Percentiles rank a stretch among this genome's conserved stretches.
Conservation (phyloP, 1,284 basidiomycete species). For the Trametes pubescens region DNA sequence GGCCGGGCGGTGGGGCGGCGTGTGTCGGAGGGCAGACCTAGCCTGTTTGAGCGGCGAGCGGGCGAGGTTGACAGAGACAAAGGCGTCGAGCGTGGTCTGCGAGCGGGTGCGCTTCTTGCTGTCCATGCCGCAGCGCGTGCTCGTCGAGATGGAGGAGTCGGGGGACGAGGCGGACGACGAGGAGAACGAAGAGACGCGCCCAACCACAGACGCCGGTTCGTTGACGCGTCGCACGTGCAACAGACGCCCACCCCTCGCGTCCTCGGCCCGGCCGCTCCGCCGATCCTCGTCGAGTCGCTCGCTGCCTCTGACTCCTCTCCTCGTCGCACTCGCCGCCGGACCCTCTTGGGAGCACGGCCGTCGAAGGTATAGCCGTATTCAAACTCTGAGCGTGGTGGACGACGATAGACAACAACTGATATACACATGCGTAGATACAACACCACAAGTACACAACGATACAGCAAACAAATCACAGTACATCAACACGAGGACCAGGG, state of each 20-base stretch:
- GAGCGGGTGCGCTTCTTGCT: slow-evolving; percentile 31
- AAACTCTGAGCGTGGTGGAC: too few species aligned
- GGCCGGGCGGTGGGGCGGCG: not conserved
- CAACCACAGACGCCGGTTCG: slow-evolving; percentile 1
- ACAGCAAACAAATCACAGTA: too few species aligned
- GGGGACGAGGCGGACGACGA: not conserved
- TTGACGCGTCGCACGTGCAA: slow-evolving; percentile 10
- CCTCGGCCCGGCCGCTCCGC: too few species aligned
- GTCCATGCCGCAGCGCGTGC: not conserved
- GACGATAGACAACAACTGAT: too few species aligned
- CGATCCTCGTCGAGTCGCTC: too few species aligned
- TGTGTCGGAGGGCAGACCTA: slow-evolving; percentile 16
- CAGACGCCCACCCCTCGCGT: slow-evolving; percentile 3
- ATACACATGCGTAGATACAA: too few species aligned
- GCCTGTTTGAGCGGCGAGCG: slow-evolving; percentile 33
- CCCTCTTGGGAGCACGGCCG: too few species aligned
- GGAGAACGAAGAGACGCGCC: not conserved
- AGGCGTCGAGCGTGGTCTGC: slow-evolving; percentile 28
- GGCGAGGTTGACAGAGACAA: slow-evolving; percentile 17
- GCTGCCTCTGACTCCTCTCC: too few species aligned
- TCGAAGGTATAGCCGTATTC: too few species aligned
- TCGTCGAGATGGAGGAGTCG: not conserved
- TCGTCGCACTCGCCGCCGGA: too few species aligned
- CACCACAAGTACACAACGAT: too few species aligned
- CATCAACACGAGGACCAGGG: too few species aligned